These are phyloP conservation scores for Dalbergia oliveri DNA, from an alignment of 306 rosid genomes.

Conservation along the genomic window DNA sequence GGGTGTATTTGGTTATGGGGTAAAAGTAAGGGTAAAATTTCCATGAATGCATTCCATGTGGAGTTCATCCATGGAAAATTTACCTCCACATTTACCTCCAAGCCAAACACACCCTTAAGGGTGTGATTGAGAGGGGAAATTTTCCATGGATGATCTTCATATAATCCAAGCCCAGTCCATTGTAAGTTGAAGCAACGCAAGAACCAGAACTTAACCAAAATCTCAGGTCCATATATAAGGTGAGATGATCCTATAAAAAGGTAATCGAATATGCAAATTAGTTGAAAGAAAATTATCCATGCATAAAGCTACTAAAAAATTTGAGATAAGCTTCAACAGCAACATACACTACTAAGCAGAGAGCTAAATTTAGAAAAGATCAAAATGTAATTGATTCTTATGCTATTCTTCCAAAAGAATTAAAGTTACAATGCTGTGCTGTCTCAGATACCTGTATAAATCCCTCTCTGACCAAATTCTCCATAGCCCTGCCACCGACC, in stretches of 20 bases:
- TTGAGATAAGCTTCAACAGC: conserved; percentile 1
- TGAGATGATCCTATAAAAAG: background rate
- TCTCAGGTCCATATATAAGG: background rate
- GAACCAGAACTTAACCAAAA: conserved; percentile 26
- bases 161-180: conserved; percentile 14
- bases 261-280: background rate
- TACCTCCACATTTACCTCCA: no score
- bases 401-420: conserved; percentile 26
- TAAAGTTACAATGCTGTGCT: conserved; percentile 9
- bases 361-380: conserved; percentile 13
- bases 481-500: conserved; percentile 98
- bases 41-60: no score
- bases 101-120: no score
- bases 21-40: no score
- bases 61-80: no score
- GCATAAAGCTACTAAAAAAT: background rate
- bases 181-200: conserved; percentile 2
- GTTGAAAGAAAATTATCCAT: conserved; percentile 14
- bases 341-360: background rate
- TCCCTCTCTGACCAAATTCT: conserved; percentile 84
- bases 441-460: conserved; percentile 74
- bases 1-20: no score
- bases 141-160: background rate
- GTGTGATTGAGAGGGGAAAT: no score
- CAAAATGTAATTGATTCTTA: conserved; percentile 3